Evolutionary conservation across 179 eudicot genomes (phyloP).

Genomic region (Spergularia azorica): DNA sequence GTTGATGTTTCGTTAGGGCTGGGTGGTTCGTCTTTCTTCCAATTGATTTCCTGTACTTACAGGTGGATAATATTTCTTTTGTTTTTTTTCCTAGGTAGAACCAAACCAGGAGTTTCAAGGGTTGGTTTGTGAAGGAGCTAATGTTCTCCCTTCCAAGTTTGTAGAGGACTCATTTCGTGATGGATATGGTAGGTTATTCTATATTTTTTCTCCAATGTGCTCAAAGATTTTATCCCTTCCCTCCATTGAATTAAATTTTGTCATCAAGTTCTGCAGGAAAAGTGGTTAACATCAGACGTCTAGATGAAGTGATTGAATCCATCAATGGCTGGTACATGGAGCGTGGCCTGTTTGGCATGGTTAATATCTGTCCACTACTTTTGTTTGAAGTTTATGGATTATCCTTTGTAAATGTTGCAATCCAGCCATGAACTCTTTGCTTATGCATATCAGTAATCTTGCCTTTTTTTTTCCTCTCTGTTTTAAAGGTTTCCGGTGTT

Average conservation of each 20-base stretch:
- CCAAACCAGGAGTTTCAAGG: conserved; percentile 99
- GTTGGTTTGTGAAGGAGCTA: conserved; percentile 98
- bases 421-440: neutral
- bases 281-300: conserved; percentile 83
- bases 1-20: conserved; percentile 2
- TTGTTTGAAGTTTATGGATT: neutral
- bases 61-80: conserved; percentile 8
- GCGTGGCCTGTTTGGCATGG: conserved; percentile 99
- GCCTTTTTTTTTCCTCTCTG: neutral
- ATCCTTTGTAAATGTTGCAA: neutral
- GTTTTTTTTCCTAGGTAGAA: conserved; percentile 65
- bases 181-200: conserved; percentile 78
- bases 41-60: neutral
- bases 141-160: conserved; percentile 91
- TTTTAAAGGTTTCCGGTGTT: conserved; percentile 78
- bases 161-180: conserved; percentile 93
- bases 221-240: conserved; percentile 21
- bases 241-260: conserved; percentile 34
- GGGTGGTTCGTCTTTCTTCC: neutral
- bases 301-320: conserved; percentile 91
- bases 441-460: conserved; percentile 10
- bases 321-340: conserved; percentile 99
- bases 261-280: conserved; percentile 94
- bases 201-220: conserved; percentile 13
- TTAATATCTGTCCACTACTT: conserved; percentile 33